A percentile compares a stretch with the other conserved stretches of the same genome.
Conservation (phyloP, 179 eudicot species). For the Sideroxylon spinosum region DNA sequence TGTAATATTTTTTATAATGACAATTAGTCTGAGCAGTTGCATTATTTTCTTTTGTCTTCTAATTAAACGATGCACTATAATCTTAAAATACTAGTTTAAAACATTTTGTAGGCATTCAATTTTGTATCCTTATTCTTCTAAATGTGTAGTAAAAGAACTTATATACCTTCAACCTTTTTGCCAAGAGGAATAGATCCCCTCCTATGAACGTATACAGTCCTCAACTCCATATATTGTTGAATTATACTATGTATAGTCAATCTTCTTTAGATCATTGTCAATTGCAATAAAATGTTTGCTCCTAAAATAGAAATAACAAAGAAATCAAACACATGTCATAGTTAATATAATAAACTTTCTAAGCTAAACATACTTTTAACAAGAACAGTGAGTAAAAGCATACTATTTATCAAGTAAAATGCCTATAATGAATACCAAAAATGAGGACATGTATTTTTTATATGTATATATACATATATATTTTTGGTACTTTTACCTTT, state of each 20-base stretch:
- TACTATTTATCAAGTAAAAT: background rate
- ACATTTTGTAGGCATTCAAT: background rate
- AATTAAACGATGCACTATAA: too few relatives aligned
- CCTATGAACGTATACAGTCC: slow-evolving; percentile 57
- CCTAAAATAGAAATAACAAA: slow-evolving; percentile 25
- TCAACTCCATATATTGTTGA: slow-evolving; percentile 77
- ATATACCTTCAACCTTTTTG: slow-evolving; percentile 46
- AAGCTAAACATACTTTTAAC: background rate
- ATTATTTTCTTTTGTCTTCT: too few relatives aligned
- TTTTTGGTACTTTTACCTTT: too few relatives aligned
- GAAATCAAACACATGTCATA: background rate
- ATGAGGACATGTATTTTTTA: background rate
- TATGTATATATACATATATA: too few relatives aligned
- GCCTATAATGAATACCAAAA: too few relatives aligned
- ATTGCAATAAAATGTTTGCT: slow-evolving; percentile 71
- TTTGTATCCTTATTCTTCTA: too few relatives aligned
- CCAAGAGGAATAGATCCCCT: slow-evolving; percentile 68
- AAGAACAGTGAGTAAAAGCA: background rate
- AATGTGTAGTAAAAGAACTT: background rate
- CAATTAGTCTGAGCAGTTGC: too few relatives aligned
- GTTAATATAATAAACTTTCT: background rate
- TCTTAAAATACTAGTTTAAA: too few relatives aligned
- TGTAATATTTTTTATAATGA: too few relatives aligned
- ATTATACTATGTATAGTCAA: slow-evolving; percentile 76
- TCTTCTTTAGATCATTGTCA: slow-evolving; percentile 81